Conservation (phyloP, 345 rosid species). For the Eucalyptus albens region DNA sequence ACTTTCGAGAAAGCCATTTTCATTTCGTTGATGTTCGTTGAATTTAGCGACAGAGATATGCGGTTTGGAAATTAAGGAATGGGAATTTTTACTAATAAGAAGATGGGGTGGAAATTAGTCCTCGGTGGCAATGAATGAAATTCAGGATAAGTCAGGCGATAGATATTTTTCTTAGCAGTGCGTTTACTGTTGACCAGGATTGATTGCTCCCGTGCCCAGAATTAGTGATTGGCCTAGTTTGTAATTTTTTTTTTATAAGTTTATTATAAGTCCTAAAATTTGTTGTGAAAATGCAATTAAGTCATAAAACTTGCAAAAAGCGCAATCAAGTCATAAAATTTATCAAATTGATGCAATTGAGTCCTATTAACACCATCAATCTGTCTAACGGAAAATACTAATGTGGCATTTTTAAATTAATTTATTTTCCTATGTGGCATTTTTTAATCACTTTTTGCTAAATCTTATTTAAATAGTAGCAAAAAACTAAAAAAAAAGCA, state of each 20-base stretch:
- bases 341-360: too few relatives aligned
- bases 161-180: neutral
- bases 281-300: too few relatives aligned
- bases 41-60: neutral
- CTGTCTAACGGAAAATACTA: rapidly evolving
- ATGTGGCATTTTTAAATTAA: too few relatives aligned
- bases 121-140: neutral
- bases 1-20: neutral
- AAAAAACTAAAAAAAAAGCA: too few relatives aligned
- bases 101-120: neutral
- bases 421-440: too few relatives aligned
- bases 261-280: too few relatives aligned
- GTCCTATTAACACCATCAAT: too few relatives aligned
- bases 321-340: rapidly evolving
- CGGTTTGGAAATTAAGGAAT: neutral
- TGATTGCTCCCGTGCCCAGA: neutral
- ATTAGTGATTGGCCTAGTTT: neutral
- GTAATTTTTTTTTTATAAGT: rapidly evolving
- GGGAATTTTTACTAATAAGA: neutral
- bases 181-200: too few relatives aligned
- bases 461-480: too few relatives aligned
- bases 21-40: neutral
- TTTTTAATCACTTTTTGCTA: too few relatives aligned
- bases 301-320: too few relatives aligned
- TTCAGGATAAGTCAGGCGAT: neutral